Base-by-base conservation (phyloP, 1,284 basidiomycete genomes). In the Tilletia setariae region DNA sequence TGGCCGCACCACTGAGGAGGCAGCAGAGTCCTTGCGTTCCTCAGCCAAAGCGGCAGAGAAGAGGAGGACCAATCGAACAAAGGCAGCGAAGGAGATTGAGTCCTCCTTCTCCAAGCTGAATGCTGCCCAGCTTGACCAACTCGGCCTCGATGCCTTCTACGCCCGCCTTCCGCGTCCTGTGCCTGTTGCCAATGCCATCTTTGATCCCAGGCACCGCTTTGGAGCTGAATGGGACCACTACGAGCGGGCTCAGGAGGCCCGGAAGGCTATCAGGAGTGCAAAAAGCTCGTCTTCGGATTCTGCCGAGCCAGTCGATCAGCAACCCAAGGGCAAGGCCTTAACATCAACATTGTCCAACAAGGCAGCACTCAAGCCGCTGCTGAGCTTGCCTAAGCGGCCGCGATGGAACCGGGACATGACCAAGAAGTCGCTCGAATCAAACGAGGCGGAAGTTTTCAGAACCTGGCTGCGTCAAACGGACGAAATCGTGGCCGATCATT, bases 381-480 rank as follows among this genome's bases (percentile, higher is more conserved):
- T 65, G 46, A 65, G 21, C 19, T 70, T 78, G 9, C 75, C 76
- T 7, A 78, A 76, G 63, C 67, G 72, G 44, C 76, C 76, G 1
- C 71, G 73, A 11, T 78, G 76, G 76, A 61, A 71, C 1, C 51
- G 67, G 15, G 75, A 74, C 35, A 73, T 75, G 71, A 69, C 71
- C 65, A 70, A 72, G 44, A 76, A 78, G 51, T 72, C 73, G 2
- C 68, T 78, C 47, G 75, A 73, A 25, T 53, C 75, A 2, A 75
- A 78, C 62, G 76, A 78, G 46, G 49, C 59, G 2, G 71, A 74
- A 53, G 76, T 76, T 28, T 78, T 78, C 23, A 67, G 71, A 16
- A 68, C 69, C 42, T 78, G 76, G 76, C 74, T 78, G 4, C 63
- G 65, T 30, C 69, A 76, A 51, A 76, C 73, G 6, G 76, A 78